Evolutionary conservation across 83 land plant genomes (phyloP).

Genomic region (Picea engelmannii): DNA sequence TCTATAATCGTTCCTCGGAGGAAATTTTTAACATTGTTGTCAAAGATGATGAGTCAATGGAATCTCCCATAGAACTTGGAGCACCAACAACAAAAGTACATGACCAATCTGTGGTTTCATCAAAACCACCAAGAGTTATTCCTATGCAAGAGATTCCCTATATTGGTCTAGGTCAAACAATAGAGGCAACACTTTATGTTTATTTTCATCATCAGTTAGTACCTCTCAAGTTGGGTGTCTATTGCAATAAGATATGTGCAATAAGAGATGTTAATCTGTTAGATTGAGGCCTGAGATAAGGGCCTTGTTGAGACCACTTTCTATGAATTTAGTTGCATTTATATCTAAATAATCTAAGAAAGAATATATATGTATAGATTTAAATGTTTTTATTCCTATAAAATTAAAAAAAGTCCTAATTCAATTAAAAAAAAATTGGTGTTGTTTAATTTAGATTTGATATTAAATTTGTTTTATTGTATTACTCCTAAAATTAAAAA

Average conservation of each 20-base stretch:
- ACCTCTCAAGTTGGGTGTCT: conserved; percentile 69
- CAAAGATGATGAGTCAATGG: conserved; percentile 7
- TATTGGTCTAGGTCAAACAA: conserved; percentile 55
- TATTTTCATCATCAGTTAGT: conserved; percentile 72
- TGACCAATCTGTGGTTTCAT: not conserved
- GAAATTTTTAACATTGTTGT: conserved; percentile 14
- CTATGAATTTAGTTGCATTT: conserved; percentile 54
- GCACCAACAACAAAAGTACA: not conserved
- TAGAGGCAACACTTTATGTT: conserved; percentile 50
- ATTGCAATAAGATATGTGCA: no score
- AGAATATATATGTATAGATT: no score
- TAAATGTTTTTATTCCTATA: no score
- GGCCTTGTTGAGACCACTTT: conserved; percentile 75
- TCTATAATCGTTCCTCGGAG: conserved; percentile 13
- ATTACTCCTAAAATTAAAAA: no score
- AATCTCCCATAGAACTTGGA: not conserved
- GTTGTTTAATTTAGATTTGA: no score
- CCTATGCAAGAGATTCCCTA: conserved; percentile 56
- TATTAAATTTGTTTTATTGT: no score
- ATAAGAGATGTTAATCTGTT: conserved; percentile 52
- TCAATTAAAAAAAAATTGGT: no score
- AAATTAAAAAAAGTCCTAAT: no score
- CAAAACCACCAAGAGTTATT: conserved; percentile 35
- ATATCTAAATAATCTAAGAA: conserved; percentile 54
- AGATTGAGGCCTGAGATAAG: conserved; percentile 86